These are phyloP conservation scores for Gynochthodes officinalis DNA, from an alignment of 257 asterid genomes.

Conservation along the genomic window DNA sequence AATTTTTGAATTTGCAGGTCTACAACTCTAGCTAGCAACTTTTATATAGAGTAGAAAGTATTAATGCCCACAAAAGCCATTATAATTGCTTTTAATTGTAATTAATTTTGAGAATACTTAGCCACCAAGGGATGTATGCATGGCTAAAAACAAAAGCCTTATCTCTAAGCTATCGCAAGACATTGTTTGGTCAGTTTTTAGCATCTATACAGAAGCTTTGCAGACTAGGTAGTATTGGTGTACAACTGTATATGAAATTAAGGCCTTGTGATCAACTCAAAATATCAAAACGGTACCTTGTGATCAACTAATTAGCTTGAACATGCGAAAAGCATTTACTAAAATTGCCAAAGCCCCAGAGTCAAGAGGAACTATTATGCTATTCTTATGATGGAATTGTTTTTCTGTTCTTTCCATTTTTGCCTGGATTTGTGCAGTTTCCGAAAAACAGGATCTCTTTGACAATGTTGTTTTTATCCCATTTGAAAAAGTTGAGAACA, in stretches of 20 bases:
- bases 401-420: not conserved
- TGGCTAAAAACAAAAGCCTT: not conserved
- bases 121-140: too few relatives aligned
- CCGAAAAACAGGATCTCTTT: not conserved
- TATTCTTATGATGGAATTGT: not conserved
- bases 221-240: not conserved
- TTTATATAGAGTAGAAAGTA: too few relatives aligned
- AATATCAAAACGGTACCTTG: constrained; percentile 7
- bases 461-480: too few relatives aligned
- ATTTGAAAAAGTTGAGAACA: not conserved
- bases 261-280: not conserved
- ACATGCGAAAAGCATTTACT: constrained; percentile 2
- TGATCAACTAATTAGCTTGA: not conserved
- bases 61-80: too few relatives aligned
- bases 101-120: too few relatives aligned
- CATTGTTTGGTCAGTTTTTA: constrained; percentile 14
- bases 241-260: not conserved
- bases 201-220: not conserved
- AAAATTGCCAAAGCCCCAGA: not conserved
- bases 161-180: not conserved
- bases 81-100: too few relatives aligned
- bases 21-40: too few relatives aligned
- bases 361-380: constrained; percentile 1
- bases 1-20: too few relatives aligned
- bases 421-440: not conserved